phyloP scores from a whole-genome alignment of 2,329 filamentous ascomycete genomes.

The Anthostomella pinea region DNA sequence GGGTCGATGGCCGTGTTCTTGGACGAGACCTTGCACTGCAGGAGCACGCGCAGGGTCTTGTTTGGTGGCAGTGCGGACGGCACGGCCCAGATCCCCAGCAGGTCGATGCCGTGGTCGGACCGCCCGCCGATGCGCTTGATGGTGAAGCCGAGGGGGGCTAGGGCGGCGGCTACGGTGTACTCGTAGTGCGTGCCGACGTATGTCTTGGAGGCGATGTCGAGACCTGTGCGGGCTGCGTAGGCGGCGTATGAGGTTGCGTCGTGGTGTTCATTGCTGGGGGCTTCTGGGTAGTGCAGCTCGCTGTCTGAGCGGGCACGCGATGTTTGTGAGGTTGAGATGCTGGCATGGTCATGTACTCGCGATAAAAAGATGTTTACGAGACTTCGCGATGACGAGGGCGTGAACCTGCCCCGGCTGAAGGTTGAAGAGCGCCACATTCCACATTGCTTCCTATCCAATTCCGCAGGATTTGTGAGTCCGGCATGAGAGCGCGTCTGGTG shows the following conservation, averaged over 20 bases:
- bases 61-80: constrained; percentile 37
- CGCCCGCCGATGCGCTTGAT: constrained; percentile 63
- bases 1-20: constrained; percentile 48
- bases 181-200: constrained; percentile 77
- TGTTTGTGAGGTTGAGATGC: background rate
- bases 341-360: constrained; percentile 1
- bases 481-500: no score
- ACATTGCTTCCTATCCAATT: no score
- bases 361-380: no score
- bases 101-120: constrained; percentile 70
- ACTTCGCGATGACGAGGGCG: no score
- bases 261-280: constrained; percentile 52
- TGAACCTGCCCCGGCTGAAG: constrained; percentile 4
- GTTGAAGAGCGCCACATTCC: constrained; percentile 14
- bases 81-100: constrained; percentile 68
- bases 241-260: constrained; percentile 63
- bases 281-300: constrained; percentile 42
- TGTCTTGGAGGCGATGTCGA: constrained; percentile 55
- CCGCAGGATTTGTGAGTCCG: no score
- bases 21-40: constrained; percentile 68
- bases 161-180: constrained; percentile 59
- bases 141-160: constrained; percentile 61
- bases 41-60: constrained; percentile 42
- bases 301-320: constrained; percentile 8
- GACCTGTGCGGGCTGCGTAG: constrained; percentile 56